These are phyloP conservation scores for maize (Zea mays) DNA, from an alignment of 176 grass and related monocot genomes.

Conservation along the genomic window Zm-B73-REFERENCE-NAM-5.0 NC_050103.1:134322501-134323000, in stretches of 20 bases:
- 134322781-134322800: background rate
- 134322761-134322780: conserved; percentile 16
- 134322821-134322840: background rate
- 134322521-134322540: background rate
- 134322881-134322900: background rate
- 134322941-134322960: background rate
- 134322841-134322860: background rate
- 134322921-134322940: background rate
- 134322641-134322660: background rate
- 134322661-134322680: background rate
- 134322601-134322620: background rate
- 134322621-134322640: background rate
- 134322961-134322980: background rate
- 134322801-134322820: background rate
- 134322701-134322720: background rate
- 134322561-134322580: background rate
- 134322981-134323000: background rate
- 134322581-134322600: background rate
- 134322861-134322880: background rate
- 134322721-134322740: background rate
- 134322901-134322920: background rate
- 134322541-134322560: too few species aligned
- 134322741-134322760: background rate
- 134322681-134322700: background rate
- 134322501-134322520: background rate